Conservation (phyloP, 805 yeast genomes). For the Wickerhamomyces chambardii region DNA sequence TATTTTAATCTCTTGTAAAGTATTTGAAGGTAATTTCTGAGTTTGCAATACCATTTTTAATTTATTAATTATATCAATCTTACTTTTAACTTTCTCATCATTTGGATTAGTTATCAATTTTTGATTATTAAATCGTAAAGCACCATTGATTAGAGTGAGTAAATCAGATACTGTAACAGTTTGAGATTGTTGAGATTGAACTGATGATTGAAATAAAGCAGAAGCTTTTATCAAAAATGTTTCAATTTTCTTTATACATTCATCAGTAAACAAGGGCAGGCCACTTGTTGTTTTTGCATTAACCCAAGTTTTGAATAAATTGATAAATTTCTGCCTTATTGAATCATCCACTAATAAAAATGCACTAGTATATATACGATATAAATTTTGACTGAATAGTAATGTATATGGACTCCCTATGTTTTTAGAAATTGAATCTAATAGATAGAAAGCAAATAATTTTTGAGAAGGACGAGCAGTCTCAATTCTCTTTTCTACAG, state of each 20-base stretch:
- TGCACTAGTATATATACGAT: slow-evolving; percentile 62
- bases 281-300: slow-evolving; percentile 52
- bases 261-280: slow-evolving; percentile 62
- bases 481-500: slow-evolving; percentile 65
- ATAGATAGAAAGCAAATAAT: slow-evolving; percentile 70
- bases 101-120: slow-evolving; percentile 20
- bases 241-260: slow-evolving; percentile 65
- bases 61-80: slow-evolving; percentile 24
- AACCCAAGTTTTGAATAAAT: slow-evolving; percentile 86
- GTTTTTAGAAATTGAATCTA: slow-evolving; percentile 89
- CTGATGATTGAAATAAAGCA: slow-evolving; percentile 26
- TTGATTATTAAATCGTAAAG: slow-evolving; percentile 23
- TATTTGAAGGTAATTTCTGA: slow-evolving; percentile 21
- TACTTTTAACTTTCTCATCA: slow-evolving; percentile 18
- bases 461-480: slow-evolving; percentile 80
- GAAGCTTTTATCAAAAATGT: slow-evolving; percentile 58
- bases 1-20: slow-evolving; percentile 26
- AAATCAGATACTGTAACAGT: slow-evolving; percentile 4
- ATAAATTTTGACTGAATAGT: slow-evolving; percentile 61
- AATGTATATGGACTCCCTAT: slow-evolving; percentile 88
- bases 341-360: slow-evolving; percentile 73
- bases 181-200: slow-evolving; percentile 12
- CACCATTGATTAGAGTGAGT: slow-evolving; percentile 24
- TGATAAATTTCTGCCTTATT: slow-evolving; percentile 65
- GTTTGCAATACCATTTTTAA: slow-evolving; percentile 24